Evolutionary conservation across 257 asterid species (phyloP), one percentile per base, ranked within the genome.

Genomic region (Solanum pinnatisectum): DNA sequence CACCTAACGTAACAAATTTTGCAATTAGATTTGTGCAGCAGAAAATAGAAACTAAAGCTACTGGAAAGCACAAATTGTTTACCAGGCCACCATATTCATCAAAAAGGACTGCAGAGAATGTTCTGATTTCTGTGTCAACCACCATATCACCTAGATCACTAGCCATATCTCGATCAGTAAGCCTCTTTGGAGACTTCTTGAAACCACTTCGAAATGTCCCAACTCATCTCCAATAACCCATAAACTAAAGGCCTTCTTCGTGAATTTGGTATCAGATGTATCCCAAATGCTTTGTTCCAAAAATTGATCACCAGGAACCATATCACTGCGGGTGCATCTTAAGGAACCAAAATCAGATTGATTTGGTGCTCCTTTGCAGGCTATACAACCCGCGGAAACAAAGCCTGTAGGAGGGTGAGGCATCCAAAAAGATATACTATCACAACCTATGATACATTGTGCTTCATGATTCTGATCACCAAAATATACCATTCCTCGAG

Each of bases 11-110:
- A 36, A 73, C 49, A 27, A 73, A 73, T 35, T 73, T 10, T 15
- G 81, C 30, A 73, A 73, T 36, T 20, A 35, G 4, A 73, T 20
- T 35, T 73, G 18, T 78, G 84, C n/a, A 14, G n/a, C 20, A 78
- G 35, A 77, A 39, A n/a, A n/a, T 40, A 77, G 60, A 78, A 40
- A n/a, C 14, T 40, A 78, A 78, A 78, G 84, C n/a, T n/a, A 13
- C 60, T 40, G 63, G 27, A 78, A 40, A 40, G 84, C 84, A n/a
- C 14, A 71, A 73, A 36, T 52, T n/a, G 39, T 90, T 90, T 96
- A 97, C 98, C 98, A 95, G 85, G 91, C 98, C 99, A 74, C 98
- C 95, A 91, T 91, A 95, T 90, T 96, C 99, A 91, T 96, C 99
- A 92, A 94, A 96, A 89, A 96, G 96, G 52, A 98, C 98, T 2